Conservation (phyloP, 2,329 filamentous ascomycete species). For the Grosmannia clavigera region DNA sequence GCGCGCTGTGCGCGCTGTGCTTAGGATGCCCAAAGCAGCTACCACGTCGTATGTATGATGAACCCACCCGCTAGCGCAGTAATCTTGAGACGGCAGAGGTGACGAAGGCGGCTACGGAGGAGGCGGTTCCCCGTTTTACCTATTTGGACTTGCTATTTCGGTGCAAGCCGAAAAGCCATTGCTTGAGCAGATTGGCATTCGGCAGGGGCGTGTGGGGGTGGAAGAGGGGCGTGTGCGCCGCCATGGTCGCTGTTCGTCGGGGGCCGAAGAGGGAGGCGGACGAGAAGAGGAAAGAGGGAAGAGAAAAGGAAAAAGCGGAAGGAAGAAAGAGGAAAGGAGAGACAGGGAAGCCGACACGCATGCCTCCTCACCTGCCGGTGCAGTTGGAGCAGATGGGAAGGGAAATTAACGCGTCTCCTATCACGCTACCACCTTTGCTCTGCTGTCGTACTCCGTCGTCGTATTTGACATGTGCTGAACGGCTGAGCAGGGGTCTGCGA, state of each 20-base stretch:
- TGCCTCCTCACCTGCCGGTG: not conserved
- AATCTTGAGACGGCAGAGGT: not conserved
- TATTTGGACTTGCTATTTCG: not conserved
- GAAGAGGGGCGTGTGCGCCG: too few species aligned
- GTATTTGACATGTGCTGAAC: too few species aligned
- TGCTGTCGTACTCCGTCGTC: too few species aligned
- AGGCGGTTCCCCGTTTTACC: not conserved
- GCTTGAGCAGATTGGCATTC: too few species aligned
- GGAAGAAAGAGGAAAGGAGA: not conserved
- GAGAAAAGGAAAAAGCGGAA: too few species aligned
- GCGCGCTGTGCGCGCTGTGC: not conserved
- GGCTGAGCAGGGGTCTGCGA: too few species aligned
- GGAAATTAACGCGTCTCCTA: too few species aligned
- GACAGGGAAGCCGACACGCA: not conserved
- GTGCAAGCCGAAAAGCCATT: too few species aligned
- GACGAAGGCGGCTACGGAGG: not conserved
- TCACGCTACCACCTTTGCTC: too few species aligned
- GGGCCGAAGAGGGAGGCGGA: not conserved
- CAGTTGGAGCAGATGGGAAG: too few species aligned
- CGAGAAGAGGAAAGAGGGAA: not conserved
- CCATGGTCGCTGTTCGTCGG: too few species aligned
- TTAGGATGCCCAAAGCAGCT: not conserved
- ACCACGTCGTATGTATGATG: not conserved
- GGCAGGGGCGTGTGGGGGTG: too few species aligned
- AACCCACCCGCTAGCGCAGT: not conserved